Percentiles rank a stretch among this genome's conserved stretches.
Conservation (phyloP, 2,329 filamentous ascomycete genomes). For the Trichothecium sympodiale region DNA sequence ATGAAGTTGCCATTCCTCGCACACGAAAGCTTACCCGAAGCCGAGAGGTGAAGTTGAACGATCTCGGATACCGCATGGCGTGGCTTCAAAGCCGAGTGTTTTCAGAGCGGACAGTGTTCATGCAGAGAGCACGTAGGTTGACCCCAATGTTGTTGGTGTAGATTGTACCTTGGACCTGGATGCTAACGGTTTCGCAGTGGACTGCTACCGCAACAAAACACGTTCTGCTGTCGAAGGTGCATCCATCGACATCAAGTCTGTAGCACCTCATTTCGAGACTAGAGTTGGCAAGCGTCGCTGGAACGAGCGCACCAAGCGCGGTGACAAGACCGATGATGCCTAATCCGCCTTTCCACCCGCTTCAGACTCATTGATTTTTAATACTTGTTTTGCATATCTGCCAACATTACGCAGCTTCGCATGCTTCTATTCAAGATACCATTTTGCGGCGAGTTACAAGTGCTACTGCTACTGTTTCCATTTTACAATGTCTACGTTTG, state of each 20-base stretch:
- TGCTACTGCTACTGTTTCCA: neutral
- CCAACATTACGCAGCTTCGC: conserved; percentile 6
- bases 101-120: conserved; percentile 72
- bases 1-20: conserved; percentile 63
- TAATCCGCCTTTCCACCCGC: neutral
- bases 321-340: conserved; percentile 15
- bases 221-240: conserved; percentile 67
- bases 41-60: conserved; percentile 85
- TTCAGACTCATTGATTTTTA: conserved; percentile 4
- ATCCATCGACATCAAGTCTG: conserved; percentile 61
- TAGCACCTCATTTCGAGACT: conserved; percentile 81
- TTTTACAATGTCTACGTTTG: too few relatives aligned
- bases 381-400: conserved; percentile 2
- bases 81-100: conserved; percentile 95
- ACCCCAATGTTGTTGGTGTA: too few relatives aligned
- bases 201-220: conserved; percentile 90
- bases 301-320: conserved; percentile 42
- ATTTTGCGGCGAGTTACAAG: conserved; percentile 13
- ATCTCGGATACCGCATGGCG: conserved; percentile 88
- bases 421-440: conserved; percentile 16
- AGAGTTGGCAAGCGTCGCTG: conserved; percentile 73
- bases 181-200: too few relatives aligned
- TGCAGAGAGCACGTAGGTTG: conserved; percentile 80
- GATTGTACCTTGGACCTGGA: too few relatives aligned
- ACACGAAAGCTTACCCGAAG: conserved; percentile 58